phyloP scores from a whole-genome alignment of 2,329 filamentous ascomycete genomes.

The Colletotrichum paranaense region DNA sequence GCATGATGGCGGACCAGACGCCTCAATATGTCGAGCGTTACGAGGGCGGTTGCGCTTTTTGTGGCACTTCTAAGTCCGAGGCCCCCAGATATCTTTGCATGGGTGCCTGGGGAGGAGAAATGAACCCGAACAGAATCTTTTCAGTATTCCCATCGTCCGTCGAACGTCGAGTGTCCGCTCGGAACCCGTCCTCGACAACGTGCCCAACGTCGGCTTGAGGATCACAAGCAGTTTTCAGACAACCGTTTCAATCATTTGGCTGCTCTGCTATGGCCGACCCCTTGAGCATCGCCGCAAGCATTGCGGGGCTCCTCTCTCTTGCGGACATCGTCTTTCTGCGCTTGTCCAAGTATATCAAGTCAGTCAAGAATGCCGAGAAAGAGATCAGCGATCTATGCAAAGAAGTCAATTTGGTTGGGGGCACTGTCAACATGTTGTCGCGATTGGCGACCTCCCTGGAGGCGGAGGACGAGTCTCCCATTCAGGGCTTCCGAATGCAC shows the following conservation, averaged over 20 bases:
- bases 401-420: not conserved
- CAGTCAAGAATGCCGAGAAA: not conserved
- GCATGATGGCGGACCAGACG: no score
- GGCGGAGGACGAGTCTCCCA: not conserved
- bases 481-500: not conserved
- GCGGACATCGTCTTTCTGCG: constrained; percentile 6
- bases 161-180: no score
- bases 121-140: no score
- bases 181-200: rapidly evolving
- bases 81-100: no score
- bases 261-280: not conserved
- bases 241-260: no score
- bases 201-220: no score
- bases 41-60: no score
- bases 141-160: no score
- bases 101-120: rapidly evolving
- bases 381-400: not conserved
- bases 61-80: no score
- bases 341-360: not conserved
- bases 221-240: no score
- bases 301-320: not conserved
- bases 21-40: no score
- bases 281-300: constrained; percentile 16
- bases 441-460: not conserved
- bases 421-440: not conserved